Percentiles rank a stretch among this genome's conserved stretches.
Conservation (phyloP, 768 basidiomycete species). For the Boletellus ananas region DNA sequence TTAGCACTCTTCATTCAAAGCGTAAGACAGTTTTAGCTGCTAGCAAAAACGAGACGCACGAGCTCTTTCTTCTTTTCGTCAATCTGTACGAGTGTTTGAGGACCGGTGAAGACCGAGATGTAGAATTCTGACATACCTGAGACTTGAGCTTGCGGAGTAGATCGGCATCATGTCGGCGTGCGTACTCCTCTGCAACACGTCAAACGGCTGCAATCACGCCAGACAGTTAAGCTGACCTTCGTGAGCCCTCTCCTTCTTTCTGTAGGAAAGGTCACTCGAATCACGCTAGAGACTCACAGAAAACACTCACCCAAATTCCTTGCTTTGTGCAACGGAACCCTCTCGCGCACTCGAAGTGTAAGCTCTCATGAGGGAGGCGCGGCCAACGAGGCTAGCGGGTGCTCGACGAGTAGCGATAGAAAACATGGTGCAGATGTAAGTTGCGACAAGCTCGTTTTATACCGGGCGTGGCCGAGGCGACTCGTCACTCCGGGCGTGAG, state of each 20-base stretch:
- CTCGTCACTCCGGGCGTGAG: neutral
- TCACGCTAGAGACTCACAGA: neutral
- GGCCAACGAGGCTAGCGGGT: slow-evolving; percentile 34
- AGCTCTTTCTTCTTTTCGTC: slow-evolving; percentile 31
- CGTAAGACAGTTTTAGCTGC: slow-evolving; percentile 13
- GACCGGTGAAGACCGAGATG: neutral
- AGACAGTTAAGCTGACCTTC: slow-evolving; percentile 41
- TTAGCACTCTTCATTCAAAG: slow-evolving; percentile 13
- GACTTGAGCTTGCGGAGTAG: slow-evolving; percentile 56
- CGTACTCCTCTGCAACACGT: slow-evolving; percentile 54
- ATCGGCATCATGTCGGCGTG: slow-evolving; percentile 53
- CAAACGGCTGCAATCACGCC: neutral
- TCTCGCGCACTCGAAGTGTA: slow-evolving; percentile 44
- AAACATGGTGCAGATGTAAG: slow-evolving; percentile 17
- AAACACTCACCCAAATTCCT: slow-evolving; percentile 53
- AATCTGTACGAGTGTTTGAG: slow-evolving; percentile 17
- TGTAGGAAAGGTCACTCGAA: slow-evolving; percentile 25
- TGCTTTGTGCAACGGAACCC: slow-evolving; percentile 59
- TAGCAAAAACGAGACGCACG: slow-evolving; percentile 23
- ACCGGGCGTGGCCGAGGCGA: too few relatives aligned
- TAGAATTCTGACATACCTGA: slow-evolving; percentile 38
- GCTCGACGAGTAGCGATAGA: slow-evolving; percentile 36
- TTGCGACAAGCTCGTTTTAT: neutral
- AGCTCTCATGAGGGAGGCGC: slow-evolving; percentile 30
- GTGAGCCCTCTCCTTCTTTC: slow-evolving; percentile 71